Evolutionary conservation across 352 stramenopile species (phyloP), one percentile per base, ranked within the genome.

Genomic region (Phytopythium mirpurense): DNA sequence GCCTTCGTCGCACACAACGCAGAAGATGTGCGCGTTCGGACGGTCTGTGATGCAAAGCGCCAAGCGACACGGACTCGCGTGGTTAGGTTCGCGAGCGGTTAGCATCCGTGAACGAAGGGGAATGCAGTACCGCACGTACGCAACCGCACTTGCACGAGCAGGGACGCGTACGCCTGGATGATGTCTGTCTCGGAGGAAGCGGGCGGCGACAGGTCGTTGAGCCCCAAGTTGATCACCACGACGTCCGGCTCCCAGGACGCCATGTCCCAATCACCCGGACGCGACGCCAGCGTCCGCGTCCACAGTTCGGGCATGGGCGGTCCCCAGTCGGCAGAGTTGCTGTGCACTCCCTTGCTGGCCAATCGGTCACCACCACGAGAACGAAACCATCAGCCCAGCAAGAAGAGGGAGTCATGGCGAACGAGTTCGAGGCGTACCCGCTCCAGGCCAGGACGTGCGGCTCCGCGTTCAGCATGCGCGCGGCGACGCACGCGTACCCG

Each of bases 361-460:
- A 11, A 31, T 24, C n/a, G 29, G 45, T 23, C n/a, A 19, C 21
- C 15, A 56, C 31, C n/a, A n/a, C n/a, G n/a, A n/a, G n/a, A n/a
- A n/a, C n/a, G n/a, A n/a, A n/a, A n/a, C n/a, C n/a, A n/a, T n/a
- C n/a, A n/a, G n/a, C n/a, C n/a, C n/a, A n/a, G n/a, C n/a, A n/a
- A n/a, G n/a, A n/a, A n/a, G n/a, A n/a, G n/a, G n/a, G n/a, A n/a
- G n/a, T n/a, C n/a, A n/a, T n/a, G 32, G 19, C 42, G 12, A 10
- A 51, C 12, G n/a, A 32, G 29, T 32, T 9, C 29, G 29, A 37
- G 21, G 14, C 62, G 53, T 70, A 87, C 80, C 81, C 84, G 51
- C 78, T 93, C 84, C 84, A 94, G 1, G 79, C 84, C 23, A 93
- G 45, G n/a, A 93, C 74, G 43, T 94, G 84, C n/a, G 81, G 70